Evolutionary conservation across 306 rosid species (phyloP), one percentile per base, ranked within the genome.

Genomic region (Alnus rubra): DNA sequence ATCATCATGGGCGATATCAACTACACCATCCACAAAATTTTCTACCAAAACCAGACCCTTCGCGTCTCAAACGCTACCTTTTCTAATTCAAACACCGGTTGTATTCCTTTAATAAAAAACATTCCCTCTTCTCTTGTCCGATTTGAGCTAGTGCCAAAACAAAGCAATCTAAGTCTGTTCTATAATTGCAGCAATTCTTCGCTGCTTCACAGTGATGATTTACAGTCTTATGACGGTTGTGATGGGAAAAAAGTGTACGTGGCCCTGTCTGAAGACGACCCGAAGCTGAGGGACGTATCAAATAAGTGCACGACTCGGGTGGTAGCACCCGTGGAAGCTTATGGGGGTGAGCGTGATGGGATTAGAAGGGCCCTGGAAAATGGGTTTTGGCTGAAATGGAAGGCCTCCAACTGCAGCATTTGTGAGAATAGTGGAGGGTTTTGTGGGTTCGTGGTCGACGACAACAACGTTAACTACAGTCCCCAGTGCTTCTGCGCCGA

Each of bases 351-450:
- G 0, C 13, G 11, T 16, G 48, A 16, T 16, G 71, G 23, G 9
- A 2, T 54, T 28, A 9, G n/a, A 51, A 37, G 44, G 19, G 73
- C 10, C 19, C 35, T 76, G 80, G 74, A 39, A 2, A 62, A 64
- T 50, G 90, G 90, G 42, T 79, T 84, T 50, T 19, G 33, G 76
- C 4, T 87, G 44, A 56, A 13, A 1, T 87, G 90, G 90, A 9
- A 15, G 1, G 88, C 82, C 3, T 16, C 44, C 12, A 4, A 60
- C 39, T 87, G 90, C 63, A 53, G 5, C 52, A 1, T 1, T 0
- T 87, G 88, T 44, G 10, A 16, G 52, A 0, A 0, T 0, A 84
- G 78, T 5, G 76, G 79, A 11, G 88, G 90, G 7, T 6, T 9
- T 52, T 93, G 97, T 44, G 97, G 98, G 0, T 0, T 7, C 45